These are phyloP conservation scores for Claviceps sp. DNA, from an alignment of 2,329 filamentous ascomycete genomes.

Conservation along the genomic window DNA sequence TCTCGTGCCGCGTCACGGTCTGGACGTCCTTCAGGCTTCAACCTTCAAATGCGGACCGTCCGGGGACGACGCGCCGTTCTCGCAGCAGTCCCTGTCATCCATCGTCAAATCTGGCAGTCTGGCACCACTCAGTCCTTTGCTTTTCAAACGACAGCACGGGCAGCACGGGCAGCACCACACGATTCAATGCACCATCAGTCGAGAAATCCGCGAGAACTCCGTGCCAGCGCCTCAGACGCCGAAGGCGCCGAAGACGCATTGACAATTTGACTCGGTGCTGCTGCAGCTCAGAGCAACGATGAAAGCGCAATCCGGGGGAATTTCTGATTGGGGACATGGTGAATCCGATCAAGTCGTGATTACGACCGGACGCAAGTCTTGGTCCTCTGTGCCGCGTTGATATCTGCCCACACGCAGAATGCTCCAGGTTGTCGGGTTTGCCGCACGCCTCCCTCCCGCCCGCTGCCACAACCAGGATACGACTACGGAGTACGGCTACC, in stretches of 20 bases:
- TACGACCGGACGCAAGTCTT: not conserved
- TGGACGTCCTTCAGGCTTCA: not conserved
- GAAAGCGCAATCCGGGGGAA: not conserved
- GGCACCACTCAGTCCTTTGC: too few relatives aligned
- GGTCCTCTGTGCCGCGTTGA: constrained; percentile 1
- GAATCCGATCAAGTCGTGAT: not conserved
- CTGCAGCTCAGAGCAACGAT: not conserved
- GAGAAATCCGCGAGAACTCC: too few relatives aligned
- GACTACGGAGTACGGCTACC: not conserved
- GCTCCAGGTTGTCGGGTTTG: constrained; percentile 18
- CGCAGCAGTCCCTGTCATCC: too few relatives aligned
- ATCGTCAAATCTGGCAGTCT: too few relatives aligned
- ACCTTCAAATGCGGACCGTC: not conserved
- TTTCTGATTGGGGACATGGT: not conserved
- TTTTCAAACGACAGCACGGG: not conserved
- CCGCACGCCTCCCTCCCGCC: constrained; percentile 7
- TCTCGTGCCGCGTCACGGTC: not conserved
- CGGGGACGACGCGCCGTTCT: not conserved
- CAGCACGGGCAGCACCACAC: not conserved
- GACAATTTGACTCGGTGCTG: not conserved
- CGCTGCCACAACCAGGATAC: constrained; percentile 6
- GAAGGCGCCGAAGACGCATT: not conserved
- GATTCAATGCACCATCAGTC: not conserved
- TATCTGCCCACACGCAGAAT: constrained; percentile 7
- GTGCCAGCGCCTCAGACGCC: not conserved